phyloP scores from a whole-genome alignment of 495 filamentous ascomycete genomes.

The Annulohypoxylon maeteangense region DNA sequence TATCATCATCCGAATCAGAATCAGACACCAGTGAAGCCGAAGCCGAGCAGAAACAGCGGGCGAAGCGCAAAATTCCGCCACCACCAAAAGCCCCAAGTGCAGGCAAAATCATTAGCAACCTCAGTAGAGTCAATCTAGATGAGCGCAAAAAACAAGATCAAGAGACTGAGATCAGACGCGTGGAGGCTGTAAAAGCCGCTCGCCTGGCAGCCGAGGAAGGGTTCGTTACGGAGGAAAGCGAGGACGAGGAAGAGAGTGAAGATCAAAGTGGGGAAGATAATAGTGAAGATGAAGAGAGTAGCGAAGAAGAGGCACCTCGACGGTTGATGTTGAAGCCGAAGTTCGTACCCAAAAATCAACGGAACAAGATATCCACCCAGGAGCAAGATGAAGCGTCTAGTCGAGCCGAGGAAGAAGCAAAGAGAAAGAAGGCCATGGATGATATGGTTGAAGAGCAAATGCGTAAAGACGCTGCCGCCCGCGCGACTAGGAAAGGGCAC shows the following conservation, averaged over 20 bases:
- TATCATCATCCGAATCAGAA: constrained; percentile 73
- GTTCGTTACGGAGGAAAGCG: constrained; percentile 73
- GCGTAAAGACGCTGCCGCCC: constrained; percentile 78
- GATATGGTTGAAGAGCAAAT: constrained; percentile 89
- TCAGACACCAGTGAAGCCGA: constrained; percentile 68
- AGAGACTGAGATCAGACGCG: constrained; percentile 53
- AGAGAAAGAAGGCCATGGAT: constrained; percentile 74
- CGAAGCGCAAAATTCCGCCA: constrained; percentile 58
- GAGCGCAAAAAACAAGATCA: constrained; percentile 53
- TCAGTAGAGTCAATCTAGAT: constrained; percentile 74
- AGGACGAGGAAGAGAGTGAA: constrained; percentile 53
- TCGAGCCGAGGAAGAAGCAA: constrained; percentile 60
- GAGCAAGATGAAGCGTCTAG: constrained; percentile 47
- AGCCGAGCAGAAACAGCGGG: constrained; percentile 42
- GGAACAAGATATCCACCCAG: constrained; percentile 51
- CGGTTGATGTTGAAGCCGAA: constrained; percentile 84
- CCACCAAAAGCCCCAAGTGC: constrained; percentile 70
- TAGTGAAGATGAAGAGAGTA: constrained; percentile 60
- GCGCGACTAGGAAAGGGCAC: constrained; percentile 76
- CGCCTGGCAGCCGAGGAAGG: constrained; percentile 73
- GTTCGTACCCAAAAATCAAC: constrained; percentile 87
- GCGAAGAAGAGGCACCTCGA: constrained; percentile 79
- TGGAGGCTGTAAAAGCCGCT: constrained; percentile 57
- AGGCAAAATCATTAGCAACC: constrained; percentile 65
- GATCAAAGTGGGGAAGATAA: constrained; percentile 48